A percentile compares a stretch with the other conserved stretches of the same genome.
Evolutionary conservation across 768 basidiomycete species (phyloP).

Genomic region (Strobilomyces dryophilus): DNA sequence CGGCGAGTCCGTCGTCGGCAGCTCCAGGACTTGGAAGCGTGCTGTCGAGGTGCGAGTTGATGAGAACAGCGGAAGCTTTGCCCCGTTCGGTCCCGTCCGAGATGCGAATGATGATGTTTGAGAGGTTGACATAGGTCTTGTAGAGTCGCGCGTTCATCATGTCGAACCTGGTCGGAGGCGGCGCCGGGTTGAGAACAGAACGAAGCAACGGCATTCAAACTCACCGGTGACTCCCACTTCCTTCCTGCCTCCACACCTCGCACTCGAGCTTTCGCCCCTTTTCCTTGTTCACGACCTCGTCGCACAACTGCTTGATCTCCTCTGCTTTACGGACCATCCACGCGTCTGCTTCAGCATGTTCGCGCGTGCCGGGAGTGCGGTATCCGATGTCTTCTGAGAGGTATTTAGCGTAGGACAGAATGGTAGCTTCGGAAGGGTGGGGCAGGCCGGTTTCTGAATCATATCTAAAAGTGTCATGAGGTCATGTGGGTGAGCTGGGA

Average conservation of each 20-base stretch:
- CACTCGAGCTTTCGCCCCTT: slow-evolving; percentile 66
- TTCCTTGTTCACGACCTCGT: slow-evolving; percentile 42
- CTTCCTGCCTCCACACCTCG: slow-evolving; percentile 88
- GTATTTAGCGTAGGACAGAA: slow-evolving; percentile 57
- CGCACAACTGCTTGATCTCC: slow-evolving; percentile 58
- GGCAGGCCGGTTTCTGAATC: slow-evolving; percentile 56
- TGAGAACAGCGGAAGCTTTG: slow-evolving; percentile 78
- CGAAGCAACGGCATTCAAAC: slow-evolving; percentile 20
- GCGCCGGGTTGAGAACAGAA: background rate
- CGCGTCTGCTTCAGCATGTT: slow-evolving; percentile 79
- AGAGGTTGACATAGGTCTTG: slow-evolving; percentile 83
- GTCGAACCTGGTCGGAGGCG: slow-evolving; percentile 62
- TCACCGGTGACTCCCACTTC: slow-evolving; percentile 84
- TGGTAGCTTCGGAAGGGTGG: slow-evolving; percentile 67
- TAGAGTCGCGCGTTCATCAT: slow-evolving; percentile 84
- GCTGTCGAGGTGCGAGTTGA: slow-evolving; percentile 88
- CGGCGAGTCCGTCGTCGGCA: slow-evolving; percentile 82
- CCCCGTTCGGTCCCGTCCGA: slow-evolving; percentile 69
- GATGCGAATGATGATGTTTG: slow-evolving; percentile 84
- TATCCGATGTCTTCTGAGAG: slow-evolving; percentile 88
- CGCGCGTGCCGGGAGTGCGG: slow-evolving; percentile 85
- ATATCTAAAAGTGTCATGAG: slow-evolving; percentile 19
- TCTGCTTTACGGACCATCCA: slow-evolving; percentile 76
- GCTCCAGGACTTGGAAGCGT: slow-evolving; percentile 88
- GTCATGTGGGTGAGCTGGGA: background rate